phyloP scores from a whole-genome alignment of 192 early-diverging fungal species.

The Allomyces macrogynus region DNA sequence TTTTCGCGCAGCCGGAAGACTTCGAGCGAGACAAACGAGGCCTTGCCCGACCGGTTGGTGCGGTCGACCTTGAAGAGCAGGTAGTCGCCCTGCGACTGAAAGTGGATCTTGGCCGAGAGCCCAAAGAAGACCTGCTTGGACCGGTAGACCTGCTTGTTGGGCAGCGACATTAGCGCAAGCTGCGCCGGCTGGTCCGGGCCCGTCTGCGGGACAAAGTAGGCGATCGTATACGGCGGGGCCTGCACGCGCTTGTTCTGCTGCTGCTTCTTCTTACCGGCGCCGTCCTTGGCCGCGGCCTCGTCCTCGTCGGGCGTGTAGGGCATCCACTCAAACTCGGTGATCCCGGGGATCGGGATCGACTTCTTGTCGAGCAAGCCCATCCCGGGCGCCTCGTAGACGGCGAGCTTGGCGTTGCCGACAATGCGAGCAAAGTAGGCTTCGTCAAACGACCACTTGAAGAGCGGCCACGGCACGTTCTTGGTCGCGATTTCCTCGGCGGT shows the following conservation, averaged over 20 bases:
- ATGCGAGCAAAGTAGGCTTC: constrained; percentile 88
- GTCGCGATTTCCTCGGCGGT: constrained; percentile 23
- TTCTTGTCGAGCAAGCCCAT: constrained; percentile 92
- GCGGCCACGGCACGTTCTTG: constrained; percentile 61
- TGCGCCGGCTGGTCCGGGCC: constrained; percentile 84
- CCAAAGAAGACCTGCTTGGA: constrained; percentile 98
- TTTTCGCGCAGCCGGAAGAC: constrained; percentile 81
- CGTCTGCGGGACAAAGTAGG: constrained; percentile 91
- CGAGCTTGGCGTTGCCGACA: constrained; percentile 47
- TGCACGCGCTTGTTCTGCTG: neutral
- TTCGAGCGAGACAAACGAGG: constrained; percentile 72
- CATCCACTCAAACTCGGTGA: constrained; percentile 60
- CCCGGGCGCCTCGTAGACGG: constrained; percentile 78
- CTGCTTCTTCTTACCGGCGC: constrained; percentile 8
- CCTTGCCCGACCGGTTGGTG: constrained; percentile 77
- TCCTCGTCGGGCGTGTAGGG: constrained; percentile 22
- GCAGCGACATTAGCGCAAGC: constrained; percentile 75
- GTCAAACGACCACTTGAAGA: constrained; percentile 92
- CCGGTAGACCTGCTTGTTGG: constrained; percentile 60
- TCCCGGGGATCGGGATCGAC: constrained; percentile 61
- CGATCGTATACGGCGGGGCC: constrained; percentile 31
- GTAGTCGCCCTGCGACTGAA: constrained; percentile 77
- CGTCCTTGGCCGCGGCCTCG: constrained; percentile 15
- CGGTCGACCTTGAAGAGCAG: constrained; percentile 84
- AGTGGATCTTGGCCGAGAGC: constrained; percentile 54